A percentile compares a stretch with the other conserved stretches of the same genome.
Conservation (phyloP, 2,329 filamentous ascomycete genomes). For the Calonectria crousiana region DNA sequence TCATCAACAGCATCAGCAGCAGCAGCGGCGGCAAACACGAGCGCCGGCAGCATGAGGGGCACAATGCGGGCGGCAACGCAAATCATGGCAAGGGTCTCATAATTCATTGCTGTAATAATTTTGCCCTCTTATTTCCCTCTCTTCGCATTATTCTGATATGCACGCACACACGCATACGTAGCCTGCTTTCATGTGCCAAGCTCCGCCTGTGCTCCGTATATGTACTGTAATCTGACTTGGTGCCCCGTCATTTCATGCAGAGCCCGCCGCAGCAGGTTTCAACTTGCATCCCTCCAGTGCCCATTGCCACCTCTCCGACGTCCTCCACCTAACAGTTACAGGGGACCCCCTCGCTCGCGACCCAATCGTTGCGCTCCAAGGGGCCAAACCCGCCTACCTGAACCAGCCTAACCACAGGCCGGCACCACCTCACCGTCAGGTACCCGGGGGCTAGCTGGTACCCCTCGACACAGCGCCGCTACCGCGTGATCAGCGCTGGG, state of each 20-base stretch:
- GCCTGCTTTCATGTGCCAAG: not conserved
- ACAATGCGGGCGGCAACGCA: constrained; percentile 9
- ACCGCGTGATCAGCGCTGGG: constrained; percentile 18
- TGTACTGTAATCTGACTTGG: constrained; percentile 25
- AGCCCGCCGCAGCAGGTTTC: constrained; percentile 26
- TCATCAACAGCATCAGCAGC: not conserved
- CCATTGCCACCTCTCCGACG: constrained; percentile 29
- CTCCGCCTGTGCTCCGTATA: constrained; percentile 17
- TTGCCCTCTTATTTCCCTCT: not conserved
- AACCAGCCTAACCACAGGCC: constrained; percentile 41
- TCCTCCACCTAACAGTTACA: constrained; percentile 30
- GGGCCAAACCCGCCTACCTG: constrained; percentile 43
- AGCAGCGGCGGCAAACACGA: not conserved
- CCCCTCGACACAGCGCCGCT: constrained; percentile 15
- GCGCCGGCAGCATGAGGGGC: not conserved
- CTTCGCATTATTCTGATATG: constrained; percentile 6
- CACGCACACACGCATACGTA: not conserved
- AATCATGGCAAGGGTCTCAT: constrained; percentile 3
- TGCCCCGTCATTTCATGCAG: constrained; percentile 28
- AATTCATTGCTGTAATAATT: not conserved
- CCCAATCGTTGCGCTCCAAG: constrained; percentile 35
- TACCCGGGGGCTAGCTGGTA: constrained; percentile 33
- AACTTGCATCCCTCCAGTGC: constrained; percentile 25
- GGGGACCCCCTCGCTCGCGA: constrained; percentile 28
- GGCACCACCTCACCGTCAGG: constrained; percentile 37